These are phyloP conservation scores for Bathelium albidoporum DNA, from an alignment of 495 filamentous ascomycete species.

Conservation along the genomic window DNA sequence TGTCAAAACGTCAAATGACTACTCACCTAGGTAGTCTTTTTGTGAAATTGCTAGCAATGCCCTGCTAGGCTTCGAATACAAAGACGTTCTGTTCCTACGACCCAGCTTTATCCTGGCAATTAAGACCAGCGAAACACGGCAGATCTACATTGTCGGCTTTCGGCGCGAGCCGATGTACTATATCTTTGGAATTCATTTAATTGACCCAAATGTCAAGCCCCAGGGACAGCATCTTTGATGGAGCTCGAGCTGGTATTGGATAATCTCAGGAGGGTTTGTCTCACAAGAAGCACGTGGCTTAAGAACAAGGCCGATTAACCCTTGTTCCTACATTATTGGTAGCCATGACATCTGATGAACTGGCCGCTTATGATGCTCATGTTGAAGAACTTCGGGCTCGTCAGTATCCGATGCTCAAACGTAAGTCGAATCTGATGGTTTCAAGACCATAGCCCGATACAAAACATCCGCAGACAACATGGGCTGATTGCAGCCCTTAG, in stretches of 20 bases:
- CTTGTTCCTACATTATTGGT: background rate
- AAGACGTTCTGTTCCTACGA: too few relatives aligned
- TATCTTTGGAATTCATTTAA: background rate
- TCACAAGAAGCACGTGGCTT: background rate
- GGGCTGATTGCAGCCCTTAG: background rate
- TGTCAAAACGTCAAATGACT: too few relatives aligned
- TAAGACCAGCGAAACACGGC: background rate
- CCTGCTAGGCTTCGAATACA: too few relatives aligned
- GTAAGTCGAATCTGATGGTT: slow-evolving; percentile 34
- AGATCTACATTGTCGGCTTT: background rate
- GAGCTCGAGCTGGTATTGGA: background rate
- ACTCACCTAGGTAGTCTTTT: too few relatives aligned
- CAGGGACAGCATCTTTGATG: background rate
- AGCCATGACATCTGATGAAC: background rate
- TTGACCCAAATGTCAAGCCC: background rate
- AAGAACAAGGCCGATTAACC: background rate
- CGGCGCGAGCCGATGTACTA: background rate
- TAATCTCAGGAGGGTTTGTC: background rate
- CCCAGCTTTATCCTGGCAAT: background rate
- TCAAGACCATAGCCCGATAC: slow-evolving; percentile 34
- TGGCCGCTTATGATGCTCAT: slow-evolving; percentile 45
- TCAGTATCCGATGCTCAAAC: slow-evolving; percentile 80
- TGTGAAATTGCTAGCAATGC: too few relatives aligned
- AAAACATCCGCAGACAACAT: slow-evolving; percentile 10
- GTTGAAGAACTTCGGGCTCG: slow-evolving; percentile 57